phyloP scores from a whole-genome alignment of 1,284 basidiomycete genomes.

The Ustilago sp. region DNA sequence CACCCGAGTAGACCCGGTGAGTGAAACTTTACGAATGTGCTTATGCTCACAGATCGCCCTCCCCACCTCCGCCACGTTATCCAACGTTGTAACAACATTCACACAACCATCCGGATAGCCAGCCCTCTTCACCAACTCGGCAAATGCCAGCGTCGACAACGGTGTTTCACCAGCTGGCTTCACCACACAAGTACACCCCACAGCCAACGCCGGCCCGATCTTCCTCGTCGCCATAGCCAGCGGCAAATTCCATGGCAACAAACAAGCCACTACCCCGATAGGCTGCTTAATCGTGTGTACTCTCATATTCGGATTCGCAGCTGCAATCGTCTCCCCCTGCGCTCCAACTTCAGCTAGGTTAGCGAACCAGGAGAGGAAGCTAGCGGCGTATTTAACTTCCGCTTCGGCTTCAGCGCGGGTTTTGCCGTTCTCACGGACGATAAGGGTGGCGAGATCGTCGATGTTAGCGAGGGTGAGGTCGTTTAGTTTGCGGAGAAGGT shows the following conservation, averaged over 20 bases:
- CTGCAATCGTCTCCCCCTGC: slow-evolving; percentile 35
- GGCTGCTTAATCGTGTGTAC: slow-evolving; percentile 43
- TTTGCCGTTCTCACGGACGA: slow-evolving; percentile 52
- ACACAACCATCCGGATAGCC: slow-evolving; percentile 39
- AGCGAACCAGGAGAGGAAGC: slow-evolving; percentile 39
- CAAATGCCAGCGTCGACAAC: slow-evolving; percentile 36
- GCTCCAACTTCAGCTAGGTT: slow-evolving; percentile 32
- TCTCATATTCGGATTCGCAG: slow-evolving; percentile 31
- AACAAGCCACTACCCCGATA: slow-evolving; percentile 42
- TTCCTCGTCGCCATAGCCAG: slow-evolving; percentile 48
- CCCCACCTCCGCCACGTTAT: slow-evolving; percentile 37
- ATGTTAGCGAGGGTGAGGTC: slow-evolving; percentile 39
- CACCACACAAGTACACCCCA: slow-evolving; percentile 38
- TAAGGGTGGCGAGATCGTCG: slow-evolving; percentile 44
- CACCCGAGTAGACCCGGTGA: slow-evolving; percentile 42
- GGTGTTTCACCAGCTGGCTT: slow-evolving; percentile 47
- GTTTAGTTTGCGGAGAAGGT: slow-evolving; percentile 42
- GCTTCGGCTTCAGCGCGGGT: slow-evolving; percentile 41
- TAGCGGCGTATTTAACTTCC: slow-evolving; percentile 44
- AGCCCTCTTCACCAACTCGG: slow-evolving; percentile 32
- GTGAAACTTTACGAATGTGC: slow-evolving; percentile 35
- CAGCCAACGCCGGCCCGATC: slow-evolving; percentile 37
- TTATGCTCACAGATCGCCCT: slow-evolving; percentile 42
- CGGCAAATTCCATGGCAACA: slow-evolving; percentile 58
- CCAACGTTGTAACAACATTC: slow-evolving; percentile 39